Evolutionary conservation across 2,329 filamentous ascomycete genomes (phyloP).

Genomic region (Colletotrichum camelliae): DNA sequence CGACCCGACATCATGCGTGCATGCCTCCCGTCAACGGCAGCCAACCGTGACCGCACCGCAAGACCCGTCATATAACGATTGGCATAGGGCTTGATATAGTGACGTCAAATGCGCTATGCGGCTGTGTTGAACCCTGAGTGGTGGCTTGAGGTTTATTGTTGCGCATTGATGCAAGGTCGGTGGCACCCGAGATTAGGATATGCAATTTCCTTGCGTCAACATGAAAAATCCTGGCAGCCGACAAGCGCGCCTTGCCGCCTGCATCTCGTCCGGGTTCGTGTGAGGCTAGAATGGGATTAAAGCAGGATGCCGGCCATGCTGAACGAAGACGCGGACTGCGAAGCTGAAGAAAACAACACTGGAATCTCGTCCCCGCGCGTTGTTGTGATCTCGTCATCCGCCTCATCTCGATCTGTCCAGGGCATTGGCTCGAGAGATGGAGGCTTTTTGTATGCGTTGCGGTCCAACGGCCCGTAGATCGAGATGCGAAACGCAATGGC

Average conservation of each 20-base stretch:
- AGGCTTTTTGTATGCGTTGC: not conserved
- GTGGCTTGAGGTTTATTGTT: constrained; percentile 5
- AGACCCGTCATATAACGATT: constrained; percentile 15
- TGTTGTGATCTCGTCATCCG: not conserved
- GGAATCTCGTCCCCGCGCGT: not conserved
- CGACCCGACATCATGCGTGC: not conserved
- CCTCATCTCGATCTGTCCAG: constrained; percentile 1
- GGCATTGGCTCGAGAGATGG: not conserved
- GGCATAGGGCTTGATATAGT: constrained; percentile 4
- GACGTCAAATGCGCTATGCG: constrained; percentile 8
- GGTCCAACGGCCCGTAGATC: not conserved
- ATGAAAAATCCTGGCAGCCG: not conserved
- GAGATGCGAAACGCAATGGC: not conserved
- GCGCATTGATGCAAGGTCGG: constrained; percentile 11
- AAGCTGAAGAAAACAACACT: not conserved
- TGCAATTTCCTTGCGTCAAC: constrained; percentile 14
- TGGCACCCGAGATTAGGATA: constrained; percentile 14
- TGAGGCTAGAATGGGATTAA: not conserved
- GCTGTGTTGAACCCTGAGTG: constrained; percentile 3
- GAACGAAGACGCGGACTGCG: not conserved
- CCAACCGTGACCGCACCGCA: not conserved
- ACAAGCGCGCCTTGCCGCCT: not conserved
- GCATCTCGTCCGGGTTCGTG: not conserved
- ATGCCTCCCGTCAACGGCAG: not conserved
- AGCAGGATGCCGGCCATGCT: not conserved